A percentile compares a stretch with the other conserved stretches of the same genome.
These are phyloP conservation scores for Auriculariales sp. DNA, from an alignment of 768 basidiomycete genomes.

Conservation along the genomic window DNA sequence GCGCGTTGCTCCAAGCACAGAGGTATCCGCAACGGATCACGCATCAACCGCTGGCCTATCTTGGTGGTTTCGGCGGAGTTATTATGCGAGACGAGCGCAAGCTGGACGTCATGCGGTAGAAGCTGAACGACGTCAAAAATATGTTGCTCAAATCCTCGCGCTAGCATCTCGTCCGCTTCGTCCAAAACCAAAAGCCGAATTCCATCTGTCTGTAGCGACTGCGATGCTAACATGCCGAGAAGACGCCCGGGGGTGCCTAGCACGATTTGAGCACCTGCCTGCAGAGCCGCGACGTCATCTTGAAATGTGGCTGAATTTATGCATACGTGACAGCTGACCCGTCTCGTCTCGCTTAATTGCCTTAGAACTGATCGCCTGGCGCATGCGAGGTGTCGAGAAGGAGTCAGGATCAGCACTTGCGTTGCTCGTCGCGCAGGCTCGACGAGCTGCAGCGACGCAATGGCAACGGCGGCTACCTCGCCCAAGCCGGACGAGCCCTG, in stretches of 20 bases:
- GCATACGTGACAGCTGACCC: conserved; percentile 96
- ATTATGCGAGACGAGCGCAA: conserved; percentile 90
- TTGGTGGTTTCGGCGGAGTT: conserved; percentile 93
- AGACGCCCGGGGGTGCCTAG: conserved; percentile 96
- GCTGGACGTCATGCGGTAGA: conserved; percentile 92
- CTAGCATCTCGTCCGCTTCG: conserved; percentile 90
- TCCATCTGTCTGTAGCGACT: conserved; percentile 84
- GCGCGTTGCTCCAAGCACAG: conserved; percentile 99
- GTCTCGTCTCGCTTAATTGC: conserved; percentile 97
- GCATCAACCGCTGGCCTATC: conserved; percentile 99
- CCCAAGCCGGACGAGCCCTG: conserved; percentile 98
- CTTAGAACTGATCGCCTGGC: conserved; percentile 96
- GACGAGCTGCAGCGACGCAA: conserved; percentile 95
- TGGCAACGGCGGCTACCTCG: conserved; percentile 98
- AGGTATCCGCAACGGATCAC: conserved; percentile 93
- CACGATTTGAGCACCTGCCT: conserved; percentile 94
- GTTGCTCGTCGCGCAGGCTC: conserved; percentile 89
- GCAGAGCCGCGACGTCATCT: conserved; percentile 92
- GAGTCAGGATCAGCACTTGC: conserved; percentile 90
- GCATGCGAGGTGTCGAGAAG: conserved; percentile 97
- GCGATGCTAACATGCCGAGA: conserved; percentile 95
- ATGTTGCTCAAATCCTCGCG: conserved; percentile 98
- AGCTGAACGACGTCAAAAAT: conserved; percentile 98
- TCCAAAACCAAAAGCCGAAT: conserved; percentile 96
- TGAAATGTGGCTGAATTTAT: conserved; percentile 96